Base-by-base conservation (phyloP, 2,329 filamentous ascomycete species). In the Rutstroemia sp. region DNA sequence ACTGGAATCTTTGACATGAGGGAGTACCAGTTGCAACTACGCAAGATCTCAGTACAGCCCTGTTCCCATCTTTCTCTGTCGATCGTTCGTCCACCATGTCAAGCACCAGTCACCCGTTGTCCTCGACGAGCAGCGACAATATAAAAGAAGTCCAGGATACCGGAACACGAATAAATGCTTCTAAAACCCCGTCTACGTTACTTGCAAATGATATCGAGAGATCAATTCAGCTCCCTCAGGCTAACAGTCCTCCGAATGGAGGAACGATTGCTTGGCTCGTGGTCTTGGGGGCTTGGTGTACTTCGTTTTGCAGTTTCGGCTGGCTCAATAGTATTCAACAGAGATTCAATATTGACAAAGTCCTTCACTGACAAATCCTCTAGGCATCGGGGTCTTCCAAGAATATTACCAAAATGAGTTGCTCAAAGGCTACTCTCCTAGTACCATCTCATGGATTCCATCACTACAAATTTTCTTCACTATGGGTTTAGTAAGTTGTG, bases 371-470 rank as follows among this genome's bases (percentile, higher is more conserved):
- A 42, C 39, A 42, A 16, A 42, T 8, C n/a, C 3, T 8, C 2
- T 41, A 44, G 73, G 72, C 70, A 64, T 65, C 67, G 79, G 79
- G 4, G 71, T 76, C 17, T 83, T 83, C 58, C 79, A 83, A 62
- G 73, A 75, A 25, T 81, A 82, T 64, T 84, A 83, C 60, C 69
- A 80, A 59, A 72, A 65, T 4, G 68, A 74, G 5, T 73, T 76
- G 17, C 68, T 83, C 3, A 67, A 63, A 6, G 48, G 71, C 2
- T 77, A 79, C 60, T 76, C 78, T 0, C 61, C 77, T 2, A 78
- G 76, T 48, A 76, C 75, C 0, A 72, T 84, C 16, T 71, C 80
- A 14, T 84, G 80, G 81, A 83, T 83, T 48, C 73, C 78, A 0
- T 79, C 79, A 30, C 21, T 61, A 1, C 75, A 82, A 57, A 70